phyloP scores from a whole-genome alignment of 768 basidiomycete genomes.

The Tulasnella sp. region DNA sequence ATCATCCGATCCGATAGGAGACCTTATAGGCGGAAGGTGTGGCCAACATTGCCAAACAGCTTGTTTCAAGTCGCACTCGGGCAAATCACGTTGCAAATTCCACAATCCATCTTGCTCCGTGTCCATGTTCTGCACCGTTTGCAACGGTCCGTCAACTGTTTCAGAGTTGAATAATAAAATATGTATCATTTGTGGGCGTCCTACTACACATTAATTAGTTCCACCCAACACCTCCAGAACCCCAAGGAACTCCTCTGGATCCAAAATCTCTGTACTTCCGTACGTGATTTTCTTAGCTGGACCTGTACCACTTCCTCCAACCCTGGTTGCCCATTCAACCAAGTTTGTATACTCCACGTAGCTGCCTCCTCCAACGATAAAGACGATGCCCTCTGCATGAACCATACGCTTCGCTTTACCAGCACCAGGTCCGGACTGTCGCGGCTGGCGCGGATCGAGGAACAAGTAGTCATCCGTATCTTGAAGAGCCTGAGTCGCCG shows the following conservation, averaged over 20 bases:
- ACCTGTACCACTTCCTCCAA: constrained; percentile 15
- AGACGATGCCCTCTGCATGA: constrained; percentile 83
- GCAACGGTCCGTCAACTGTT: neutral
- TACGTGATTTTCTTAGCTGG: constrained; percentile 79
- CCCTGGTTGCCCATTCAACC: constrained; percentile 69
- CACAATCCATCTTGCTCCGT: too few relatives aligned
- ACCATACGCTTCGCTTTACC: constrained; percentile 53
- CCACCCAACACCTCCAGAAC: constrained; percentile 38
- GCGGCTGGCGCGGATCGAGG: constrained; percentile 82
- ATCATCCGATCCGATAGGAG: too few relatives aligned
- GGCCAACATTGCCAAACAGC: too few relatives aligned
- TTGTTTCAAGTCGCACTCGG: neutral
- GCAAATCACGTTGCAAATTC: too few relatives aligned
- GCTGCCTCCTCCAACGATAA: constrained; percentile 92
- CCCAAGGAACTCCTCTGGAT: constrained; percentile 76
- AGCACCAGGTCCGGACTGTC: constrained; percentile 38
- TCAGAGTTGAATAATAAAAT: neutral
- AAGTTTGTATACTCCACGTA: constrained; percentile 97
- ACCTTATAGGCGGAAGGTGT: too few relatives aligned
- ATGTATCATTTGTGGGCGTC: too few relatives aligned
- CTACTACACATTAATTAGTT: too few relatives aligned
- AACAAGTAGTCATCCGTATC: constrained; percentile 95
- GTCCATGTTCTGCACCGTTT: too few relatives aligned
- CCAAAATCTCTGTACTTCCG: constrained; percentile 90
- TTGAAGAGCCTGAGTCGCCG: constrained; percentile 86